These are phyloP conservation scores for Suhomyces bolitotheri DNA, from an alignment of 1,139 yeast species.

Conservation along the genomic window DNA sequence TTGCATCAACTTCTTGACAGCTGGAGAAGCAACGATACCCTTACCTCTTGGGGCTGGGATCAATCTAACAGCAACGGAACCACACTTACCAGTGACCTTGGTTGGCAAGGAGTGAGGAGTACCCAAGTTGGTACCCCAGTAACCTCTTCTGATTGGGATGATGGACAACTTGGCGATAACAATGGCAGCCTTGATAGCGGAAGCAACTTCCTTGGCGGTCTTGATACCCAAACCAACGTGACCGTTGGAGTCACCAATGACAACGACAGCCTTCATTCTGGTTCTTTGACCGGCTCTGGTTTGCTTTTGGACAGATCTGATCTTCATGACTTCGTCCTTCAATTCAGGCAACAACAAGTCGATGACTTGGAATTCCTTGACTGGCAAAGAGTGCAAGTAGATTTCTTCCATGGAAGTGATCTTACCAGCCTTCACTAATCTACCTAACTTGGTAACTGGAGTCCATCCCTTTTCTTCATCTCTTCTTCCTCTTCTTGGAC, in stretches of 20 bases:
- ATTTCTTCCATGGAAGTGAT: conserved; percentile 95
- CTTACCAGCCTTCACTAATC: conserved; percentile 99
- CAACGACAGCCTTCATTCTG: conserved; percentile 99
- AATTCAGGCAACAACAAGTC: conserved; percentile 95
- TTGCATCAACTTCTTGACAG: conserved; percentile 97
- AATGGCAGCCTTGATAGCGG: conserved; percentile 99
- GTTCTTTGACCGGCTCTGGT: conserved; percentile 99
- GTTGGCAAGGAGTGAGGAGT: conserved; percentile 98
- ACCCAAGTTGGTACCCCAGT: conserved; percentile 99
- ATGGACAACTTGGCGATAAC: conserved; percentile 98
- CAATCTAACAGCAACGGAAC: conserved; percentile 97
- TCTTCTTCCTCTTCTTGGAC: conserved; percentile 62
- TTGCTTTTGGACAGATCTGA: conserved; percentile 99
- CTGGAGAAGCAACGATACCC: conserved; percentile 99
- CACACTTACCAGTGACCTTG: conserved; percentile 99
- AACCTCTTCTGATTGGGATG: conserved; percentile 99
- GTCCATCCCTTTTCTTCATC: conserved; percentile 99
- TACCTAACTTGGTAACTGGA: conserved; percentile 99
- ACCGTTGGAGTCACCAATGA: conserved; percentile 99
- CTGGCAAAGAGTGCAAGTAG: conserved; percentile 99
- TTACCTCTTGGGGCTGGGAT: conserved; percentile 99
- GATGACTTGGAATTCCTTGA: conserved; percentile 98
- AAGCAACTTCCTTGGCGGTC: conserved; percentile 99
- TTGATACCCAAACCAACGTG: conserved; percentile 99
- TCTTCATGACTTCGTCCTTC: conserved; percentile 99